Base-by-base conservation (phyloP, 208 protist species). In the Trypanosoma lewisi region DNA sequence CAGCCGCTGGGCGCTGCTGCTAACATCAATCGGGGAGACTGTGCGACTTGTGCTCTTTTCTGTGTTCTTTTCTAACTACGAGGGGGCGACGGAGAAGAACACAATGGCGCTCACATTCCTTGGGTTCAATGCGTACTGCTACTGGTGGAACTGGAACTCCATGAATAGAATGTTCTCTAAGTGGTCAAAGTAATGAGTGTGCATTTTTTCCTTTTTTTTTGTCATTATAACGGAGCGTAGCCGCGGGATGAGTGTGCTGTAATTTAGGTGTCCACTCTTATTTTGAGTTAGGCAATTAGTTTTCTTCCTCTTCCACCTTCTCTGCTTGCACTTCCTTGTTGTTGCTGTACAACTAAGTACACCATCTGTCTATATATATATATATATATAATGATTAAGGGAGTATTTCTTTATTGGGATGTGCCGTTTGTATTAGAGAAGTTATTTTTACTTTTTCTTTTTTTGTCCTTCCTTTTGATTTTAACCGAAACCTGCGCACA, bases 41-140 rank as follows among this genome's bases (percentile, higher is more conserved):
- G 11, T 84, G 8, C 80, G 83, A 4, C 44, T 90, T 4, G 19
- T 80, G 21, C 47, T 87, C 3, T 83, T 76, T 52, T 63, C 70
- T 11, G 36, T 51, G 19, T 67, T 87, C 6, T 86, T 87, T 55
- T 50, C 44, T 17, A 36, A 74, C 23, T 78, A 83, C 44, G 30
- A 62, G 11, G 60, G 27, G 7, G 75, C 76, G 16, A 76, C 77
- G 27, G 71, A 82, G 48, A 17, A 75, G 3, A 80, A 85, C 67
- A 92, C 85, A 1, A 78, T 92, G 23, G 28, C 74, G 16, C 78
- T 92, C 37, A 78, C 78, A n/a, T 74, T 88, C 25, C 70, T 82
- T 44, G 23, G 63, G 5, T 79, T 70, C 60, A 89, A 85, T 63
- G 67, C 63, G 5, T 59, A 63, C 5, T 49, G 80, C 27, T 86